Base-by-base conservation (phyloP, 768 basidiomycete species). In the Neoboletus subvelutipes region DNA sequence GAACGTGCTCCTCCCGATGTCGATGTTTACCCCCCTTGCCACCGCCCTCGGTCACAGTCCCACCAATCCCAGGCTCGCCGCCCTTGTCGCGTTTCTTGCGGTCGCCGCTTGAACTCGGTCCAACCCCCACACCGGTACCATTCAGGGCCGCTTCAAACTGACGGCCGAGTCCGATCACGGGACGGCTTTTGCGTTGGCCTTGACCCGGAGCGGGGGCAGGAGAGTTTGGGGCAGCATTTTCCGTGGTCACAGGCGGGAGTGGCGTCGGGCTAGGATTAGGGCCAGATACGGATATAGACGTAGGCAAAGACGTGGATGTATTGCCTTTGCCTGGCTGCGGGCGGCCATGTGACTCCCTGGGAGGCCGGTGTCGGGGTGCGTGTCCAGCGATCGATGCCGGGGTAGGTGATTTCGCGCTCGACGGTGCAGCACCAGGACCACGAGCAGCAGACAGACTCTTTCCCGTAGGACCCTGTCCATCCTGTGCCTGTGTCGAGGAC, bases 81-180 rank as follows among this genome's bases (percentile, higher is more conserved):
- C 70, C 70, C 58, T 64, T 75, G 62, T 76, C 77, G 10, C 70
- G 71, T 37, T 61, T 65, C 64, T 73, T 77, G 20, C 73, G 67
- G 26, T 77, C 73, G 34, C 66, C 59, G 4, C 28, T 9, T 2
- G 62, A 24, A 6, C 37, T 13, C 1, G 67, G 56, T 4, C 58
- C 65, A n/a, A 77, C 69, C 1, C 45, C 62, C 5, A 83, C 82
- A 6, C 84, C 85, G 1, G 83, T 83, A 0, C 86, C 83, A 55
- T 71, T 88, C 29, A 91, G 70, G 9, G 89, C 89, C 8, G 83
- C 87, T 62, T 89, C 87, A 51, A 91, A 86, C 15, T 89, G 86
- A 13, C 88, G 78, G 0, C 78, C 85, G 9, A 87, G 66, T 0
- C 87, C 86, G 33, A 90, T 71, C 11, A 86, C 76, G 1, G 86